Percentiles rank a stretch among this genome's conserved stretches.
Evolutionary conservation across 2,329 filamentous ascomycete species (phyloP).

Genomic region (Sphaerulina populicola): DNA sequence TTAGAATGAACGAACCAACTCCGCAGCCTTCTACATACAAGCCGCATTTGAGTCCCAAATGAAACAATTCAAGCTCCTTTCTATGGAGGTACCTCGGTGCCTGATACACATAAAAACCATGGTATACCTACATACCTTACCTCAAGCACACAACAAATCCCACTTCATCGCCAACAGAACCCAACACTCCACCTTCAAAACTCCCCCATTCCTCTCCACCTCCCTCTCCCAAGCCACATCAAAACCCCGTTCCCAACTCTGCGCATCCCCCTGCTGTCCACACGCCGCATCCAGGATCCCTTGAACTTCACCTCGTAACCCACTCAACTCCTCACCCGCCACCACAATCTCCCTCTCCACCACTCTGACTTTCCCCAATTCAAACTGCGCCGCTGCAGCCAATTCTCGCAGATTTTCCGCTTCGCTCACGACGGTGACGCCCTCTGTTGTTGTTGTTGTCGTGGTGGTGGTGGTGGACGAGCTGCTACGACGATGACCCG

Average conservation of each 20-base stretch:
- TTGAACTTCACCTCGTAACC: constrained; percentile 7
- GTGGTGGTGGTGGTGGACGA: not conserved
- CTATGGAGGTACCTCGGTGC: no score
- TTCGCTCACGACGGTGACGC: not conserved
- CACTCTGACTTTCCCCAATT: constrained; percentile 6
- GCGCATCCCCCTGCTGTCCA: constrained; percentile 7
- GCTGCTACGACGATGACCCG: not conserved
- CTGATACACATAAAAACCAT: no score
- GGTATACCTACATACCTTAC: no score
- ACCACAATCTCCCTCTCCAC: constrained; percentile 4
- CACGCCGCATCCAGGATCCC: constrained; percentile 7
- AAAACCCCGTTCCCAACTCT: constrained; percentile 8
- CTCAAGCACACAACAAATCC: constrained; percentile 13
- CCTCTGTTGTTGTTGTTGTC: not conserved
- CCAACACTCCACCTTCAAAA: constrained; percentile 9
- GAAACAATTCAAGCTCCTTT: no score
- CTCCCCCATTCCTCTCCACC: constrained; percentile 1
- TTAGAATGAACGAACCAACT: no score
- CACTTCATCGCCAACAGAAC: constrained; percentile 10
- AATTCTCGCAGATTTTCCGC: not conserved
- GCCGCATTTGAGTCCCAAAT: no score
- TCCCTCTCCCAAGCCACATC: constrained; percentile 12
- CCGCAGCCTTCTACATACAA: no score
- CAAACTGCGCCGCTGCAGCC: constrained; percentile 5
- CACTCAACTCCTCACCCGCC: constrained; percentile 1